These are phyloP conservation scores for Epichloe bromicola DNA, from an alignment of 2,329 filamentous ascomycete genomes.

Conservation along the genomic window DNA sequence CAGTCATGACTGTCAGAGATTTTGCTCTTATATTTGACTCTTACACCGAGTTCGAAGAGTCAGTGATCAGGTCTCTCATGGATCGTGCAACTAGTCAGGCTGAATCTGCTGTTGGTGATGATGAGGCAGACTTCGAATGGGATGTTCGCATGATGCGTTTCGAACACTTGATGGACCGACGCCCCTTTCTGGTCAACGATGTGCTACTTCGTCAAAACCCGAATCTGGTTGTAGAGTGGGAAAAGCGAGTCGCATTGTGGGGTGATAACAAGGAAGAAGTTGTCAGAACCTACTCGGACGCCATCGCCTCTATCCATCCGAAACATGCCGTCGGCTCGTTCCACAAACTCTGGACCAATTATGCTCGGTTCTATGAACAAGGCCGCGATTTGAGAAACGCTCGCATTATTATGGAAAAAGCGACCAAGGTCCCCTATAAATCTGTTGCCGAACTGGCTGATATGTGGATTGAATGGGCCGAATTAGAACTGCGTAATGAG, in stretches of 20 bases:
- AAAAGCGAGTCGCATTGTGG: conserved; percentile 92
- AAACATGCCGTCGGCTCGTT: conserved; percentile 92
- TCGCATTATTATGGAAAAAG: conserved; percentile 91
- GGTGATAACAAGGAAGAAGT: conserved; percentile 84
- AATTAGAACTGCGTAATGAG: conserved; percentile 91
- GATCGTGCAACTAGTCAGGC: conserved; percentile 69
- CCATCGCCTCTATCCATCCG: conserved; percentile 82
- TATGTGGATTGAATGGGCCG: conserved; percentile 98
- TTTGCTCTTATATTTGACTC: conserved; percentile 95
- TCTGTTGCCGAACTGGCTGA: conserved; percentile 94
- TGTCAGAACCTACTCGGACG: conserved; percentile 87
- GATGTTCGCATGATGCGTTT: conserved; percentile 97
- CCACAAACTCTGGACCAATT: conserved; percentile 90
- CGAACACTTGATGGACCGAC: conserved; percentile 92
- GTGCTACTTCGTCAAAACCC: conserved; percentile 91
- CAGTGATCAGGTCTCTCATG: conserved; percentile 83
- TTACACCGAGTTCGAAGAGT: conserved; percentile 94
- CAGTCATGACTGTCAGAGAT: conserved; percentile 96
- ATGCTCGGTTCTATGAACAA: conserved; percentile 91
- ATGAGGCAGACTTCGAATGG: conserved; percentile 82
- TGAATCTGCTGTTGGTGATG: conserved; percentile 64
- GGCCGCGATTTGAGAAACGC: conserved; percentile 76
- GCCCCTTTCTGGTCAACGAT: conserved; percentile 92
- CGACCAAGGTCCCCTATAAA: conserved; percentile 94
- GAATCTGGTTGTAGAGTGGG: conserved; percentile 92